A percentile compares a stretch with the other conserved stretches of the same genome.
Conservation (phyloP, 1,284 basidiomycete genomes). For the Porodaedalea pini region DNA sequence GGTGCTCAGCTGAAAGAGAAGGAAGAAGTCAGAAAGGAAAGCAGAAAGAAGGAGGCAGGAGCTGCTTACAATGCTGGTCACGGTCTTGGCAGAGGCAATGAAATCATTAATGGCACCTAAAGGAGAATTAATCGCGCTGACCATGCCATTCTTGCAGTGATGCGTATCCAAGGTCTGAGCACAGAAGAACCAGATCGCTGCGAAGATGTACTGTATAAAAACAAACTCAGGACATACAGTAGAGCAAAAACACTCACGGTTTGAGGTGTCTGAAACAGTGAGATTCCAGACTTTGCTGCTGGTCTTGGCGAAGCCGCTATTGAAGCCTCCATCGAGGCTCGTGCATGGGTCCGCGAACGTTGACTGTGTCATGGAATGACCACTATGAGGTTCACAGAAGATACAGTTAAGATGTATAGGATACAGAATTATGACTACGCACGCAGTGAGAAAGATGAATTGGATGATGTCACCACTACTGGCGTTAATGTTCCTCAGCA, state of each 20-base stretch:
- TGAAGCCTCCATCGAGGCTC: constrained; percentile 21
- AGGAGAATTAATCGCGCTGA: constrained; percentile 18
- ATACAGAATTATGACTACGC: no score
- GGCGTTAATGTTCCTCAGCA: constrained; percentile 1
- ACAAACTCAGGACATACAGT: background rate
- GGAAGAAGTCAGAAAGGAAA: no score
- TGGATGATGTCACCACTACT: constrained; percentile 8
- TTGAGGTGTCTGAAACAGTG: constrained; percentile 20
- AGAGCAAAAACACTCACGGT: constrained; percentile 13
- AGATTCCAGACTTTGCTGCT: constrained; percentile 17
- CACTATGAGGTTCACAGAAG: background rate
- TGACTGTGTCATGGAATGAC: constrained; percentile 22
- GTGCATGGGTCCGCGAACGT: constrained; percentile 20
- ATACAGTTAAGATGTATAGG: background rate
- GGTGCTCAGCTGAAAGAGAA: background rate
- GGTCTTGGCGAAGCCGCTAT: constrained; percentile 16
- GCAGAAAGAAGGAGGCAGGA: no score
- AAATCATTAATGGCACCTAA: constrained; percentile 1
- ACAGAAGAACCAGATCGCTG: constrained; percentile 23
- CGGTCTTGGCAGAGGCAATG: background rate
- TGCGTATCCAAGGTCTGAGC: constrained; percentile 8
- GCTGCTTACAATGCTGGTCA: constrained; percentile 8
- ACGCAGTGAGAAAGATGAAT: constrained; percentile 17
- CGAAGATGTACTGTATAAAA: no score
- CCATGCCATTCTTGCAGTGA: constrained; percentile 23